Base-by-base conservation (phyloP, 768 basidiomycete genomes). In the Lepiota brunneoincarnata region DNA sequence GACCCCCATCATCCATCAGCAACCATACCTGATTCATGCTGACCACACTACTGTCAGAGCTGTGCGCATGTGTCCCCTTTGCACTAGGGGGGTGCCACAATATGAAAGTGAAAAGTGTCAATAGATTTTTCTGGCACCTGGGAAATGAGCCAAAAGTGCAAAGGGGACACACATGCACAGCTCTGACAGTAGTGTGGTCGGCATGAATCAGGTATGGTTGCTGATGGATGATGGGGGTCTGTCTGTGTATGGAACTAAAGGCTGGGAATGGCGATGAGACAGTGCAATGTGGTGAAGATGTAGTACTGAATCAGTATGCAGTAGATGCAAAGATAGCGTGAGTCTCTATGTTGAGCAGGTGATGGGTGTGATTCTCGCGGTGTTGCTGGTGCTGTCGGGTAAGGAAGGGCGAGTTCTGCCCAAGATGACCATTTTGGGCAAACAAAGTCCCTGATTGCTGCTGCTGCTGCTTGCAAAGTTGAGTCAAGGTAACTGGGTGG, bases 321-420 rank as follows among this genome's bases (percentile, higher is more conserved):
- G 54, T 20, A 17, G 55, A 49, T 18, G 55, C 48, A 21, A 56
- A 56, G 49, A 56, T 49, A 51, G 48, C 38, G 36, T 56, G 48
- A 2, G 55, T 51, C 31, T 56, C 55, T 51, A 51, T 21, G 34
- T 48, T 44, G 49, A 56, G 55, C 4, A 43, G 50, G n/a, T 58
- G 50, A 31, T 31, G 31, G 31, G 4, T 31, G 52, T 61, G 54
- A 55, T 54, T 54, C 26, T 58, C 57, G 34, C 57, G 57, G 34
- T 50, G 49, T 38, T 55, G 54, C 9, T 49, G 37, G 17, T 43
- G 35, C 26, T 45, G 55, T 49, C 55, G 61, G 51, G 18, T 48
- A 40, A 57, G 63, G 57, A 75, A 77, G 12, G 73, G 71, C 15
- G 73, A 74, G 26, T 67, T 67, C 44, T 71, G 71, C 2, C 67